Base-by-base conservation (phyloP, 2,329 filamentous ascomycete species). In the Colletotrichum sp. region DNA sequence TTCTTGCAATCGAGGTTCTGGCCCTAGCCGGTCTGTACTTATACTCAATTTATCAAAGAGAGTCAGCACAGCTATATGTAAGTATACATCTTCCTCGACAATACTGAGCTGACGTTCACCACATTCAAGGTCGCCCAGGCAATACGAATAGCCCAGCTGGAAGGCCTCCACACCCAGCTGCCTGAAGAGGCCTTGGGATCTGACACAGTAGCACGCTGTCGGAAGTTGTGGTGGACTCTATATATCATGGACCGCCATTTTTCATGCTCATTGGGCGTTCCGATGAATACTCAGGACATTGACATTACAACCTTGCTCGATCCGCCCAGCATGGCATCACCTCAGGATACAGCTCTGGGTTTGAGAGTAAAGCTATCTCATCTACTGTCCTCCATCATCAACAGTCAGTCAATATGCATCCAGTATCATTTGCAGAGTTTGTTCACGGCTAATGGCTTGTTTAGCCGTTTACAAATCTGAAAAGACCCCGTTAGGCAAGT, bases 211-310 rank as follows among this genome's bases (percentile, higher is more conserved):
- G 76, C 78, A 0, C 79, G 80, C 1, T 86, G 83, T 56, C 83
- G 84, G 2, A 82, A 83, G 71, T 77, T 86, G 3, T 87, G 85
- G 85, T 85, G 85, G 84, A 84, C 84, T 0, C 66, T 85, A 6
- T 86, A 86, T 55, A 84, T 84, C 21, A 83, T 85, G 79, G 85
- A 86, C 30, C 80, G 83, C 0, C 83, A 86, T 26, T 83, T 86
- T 43, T 86, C 83, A 0, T 83, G 83, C 1, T 86, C 84, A 0
- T 10, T 86, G 1, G 84, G 85, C 2, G 70, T 85, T 7, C 85
- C 84, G 1, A 84, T 85, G 80, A 82, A 81, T 1, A 82, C 81
- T 0, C 81, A 82, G n/a, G 84, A 87, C 55, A 79, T 79, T 66
- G 84, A 86, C n/a, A 85, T 86, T 18, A 83, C 82, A 6, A 73